Base-by-base conservation (phyloP, 2,329 filamentous ascomycete species). In the Pleoardoris graminearum region DNA sequence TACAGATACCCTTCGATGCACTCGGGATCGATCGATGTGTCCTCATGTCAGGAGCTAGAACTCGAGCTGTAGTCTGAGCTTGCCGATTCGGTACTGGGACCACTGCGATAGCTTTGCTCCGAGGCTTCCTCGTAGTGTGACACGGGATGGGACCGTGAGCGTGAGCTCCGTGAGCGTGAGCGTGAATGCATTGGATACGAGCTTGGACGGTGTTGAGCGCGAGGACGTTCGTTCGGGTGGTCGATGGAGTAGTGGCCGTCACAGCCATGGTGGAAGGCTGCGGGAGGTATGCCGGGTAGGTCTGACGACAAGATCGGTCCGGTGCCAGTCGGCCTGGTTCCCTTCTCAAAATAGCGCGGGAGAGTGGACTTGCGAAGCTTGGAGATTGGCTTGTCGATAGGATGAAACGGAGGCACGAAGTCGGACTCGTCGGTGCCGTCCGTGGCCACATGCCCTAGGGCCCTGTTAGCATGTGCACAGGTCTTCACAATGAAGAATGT, bases 381-480 rank as follows among this genome's bases (percentile, higher is more conserved):
- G 30, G 45, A 19, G 2, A 43, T 16, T 36, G 50, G 48, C 23
- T 42, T 54, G 45, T 51, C 53, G 21, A 55, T 47, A 7, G 57
- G 45, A 32, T 58, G 60, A 12, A 62, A 38, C 2, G 53, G 57
- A 22, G 50, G 39, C 41, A 53, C 36, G 41, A 61, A 59, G 25
- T 65, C 61, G n/a, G 61, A 57, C 39, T 71, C 70, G 23, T 69
- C 51, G 5, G 64, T 63, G 29, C 64, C 66, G 48, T 70, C 67
- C 14, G 60, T 68, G 25, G 56, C 37, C 6, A n/a, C 56, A 14
- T 57, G 61, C 17, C 52, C 67, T 71, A 48, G 6, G 43, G 12
- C 17, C 37, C 7, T 32, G 36, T 70, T 30, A 68, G 61, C 42
- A 45, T 49, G 39, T 43, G 45, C 29, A 30, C 44, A 17, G 17